Evolutionary conservation across 257 asterid species (phyloP).

Genomic region (Solanum chiquidenum): DNA sequence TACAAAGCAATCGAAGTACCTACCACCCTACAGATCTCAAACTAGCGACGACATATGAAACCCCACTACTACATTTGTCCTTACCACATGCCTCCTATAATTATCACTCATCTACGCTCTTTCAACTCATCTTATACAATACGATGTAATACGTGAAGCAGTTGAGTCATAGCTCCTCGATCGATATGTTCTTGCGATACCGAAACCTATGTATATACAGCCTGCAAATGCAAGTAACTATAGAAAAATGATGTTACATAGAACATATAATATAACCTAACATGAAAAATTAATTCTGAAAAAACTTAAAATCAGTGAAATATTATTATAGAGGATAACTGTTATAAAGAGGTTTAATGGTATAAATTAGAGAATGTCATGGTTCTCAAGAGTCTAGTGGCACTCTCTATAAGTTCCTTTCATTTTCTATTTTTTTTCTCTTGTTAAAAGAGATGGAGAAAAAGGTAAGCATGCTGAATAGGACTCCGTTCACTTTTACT

Average conservation of each 20-base stretch:
- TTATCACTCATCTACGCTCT: not conserved
- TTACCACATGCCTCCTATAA: not conserved
- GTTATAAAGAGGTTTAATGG: not conserved
- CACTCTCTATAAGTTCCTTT: no score
- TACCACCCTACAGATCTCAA: not conserved
- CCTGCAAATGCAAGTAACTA: no score
- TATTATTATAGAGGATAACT: accelerated
- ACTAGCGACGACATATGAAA: not conserved
- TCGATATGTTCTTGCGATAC: not conserved
- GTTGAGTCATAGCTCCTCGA: not conserved
- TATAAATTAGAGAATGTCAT: not conserved
- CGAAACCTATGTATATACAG: not conserved
- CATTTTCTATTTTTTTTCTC: no score
- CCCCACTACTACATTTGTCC: not conserved
- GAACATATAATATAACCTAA: not conserved
- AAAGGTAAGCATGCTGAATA: no score
- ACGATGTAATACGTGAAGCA: not conserved
- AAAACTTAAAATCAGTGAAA: not conserved
- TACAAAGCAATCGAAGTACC: not conserved
- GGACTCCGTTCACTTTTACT: no score
- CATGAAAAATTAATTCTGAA: not conserved
- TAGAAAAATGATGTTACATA: not conserved
- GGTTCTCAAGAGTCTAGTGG: not conserved
- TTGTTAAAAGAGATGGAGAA: no score
- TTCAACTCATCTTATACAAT: not conserved